Base-by-base conservation (phyloP, 2,329 filamentous ascomycete species). In the Bipolaris oryzae region DNA sequence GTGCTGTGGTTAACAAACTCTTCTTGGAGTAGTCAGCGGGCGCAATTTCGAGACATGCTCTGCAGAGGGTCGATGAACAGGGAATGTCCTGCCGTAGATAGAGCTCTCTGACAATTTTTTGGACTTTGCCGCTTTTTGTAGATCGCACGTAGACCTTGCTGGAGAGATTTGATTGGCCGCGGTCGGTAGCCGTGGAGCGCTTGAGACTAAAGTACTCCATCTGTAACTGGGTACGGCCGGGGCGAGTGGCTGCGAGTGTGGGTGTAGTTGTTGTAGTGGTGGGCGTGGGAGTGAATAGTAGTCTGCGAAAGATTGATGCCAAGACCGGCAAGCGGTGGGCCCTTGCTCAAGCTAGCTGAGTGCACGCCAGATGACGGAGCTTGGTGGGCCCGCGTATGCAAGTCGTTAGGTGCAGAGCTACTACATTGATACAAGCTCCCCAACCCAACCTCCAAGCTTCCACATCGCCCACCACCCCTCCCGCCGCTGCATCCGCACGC, bases 1-100 rank as follows among this genome's bases (percentile, higher is more conserved):
- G 10, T n/a, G 21, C n/a, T 33, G 3, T 21, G 3, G 33, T 4
- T 16, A 37, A 28, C 60, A n/a, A 54, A 95, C 92, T 82, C 76
- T 90, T 85, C 55, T 91, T 89, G 66, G 87, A 85, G 25, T 93
- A 92, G 80, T 95, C 91, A 62, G 86, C 83, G 1, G 92, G 93
- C 1, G 92, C 91, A 63, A 81, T 85, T 44, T 87, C 82, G 42
- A 90, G 82, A 76, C 95, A 99, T 70, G 78, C 79, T 60, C 84
- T 84, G 81, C 95, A 99, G 42, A 99, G 82, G 76, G 89, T 90
- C 23, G 94, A 98, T 33, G 94, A 97, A 80, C 95, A 99, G 47
- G 95, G 94, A 72, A 99, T 98, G 76, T 99, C 95, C 79, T 94
- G 91, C 76, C 95, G 87, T 60, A 99, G 84, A 78, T 99, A 99